Evolutionary conservation across 345 rosid genomes (phyloP), one percentile per base, ranked within the genome.

Genomic region (Aquilaria yunnanensis): DNA sequence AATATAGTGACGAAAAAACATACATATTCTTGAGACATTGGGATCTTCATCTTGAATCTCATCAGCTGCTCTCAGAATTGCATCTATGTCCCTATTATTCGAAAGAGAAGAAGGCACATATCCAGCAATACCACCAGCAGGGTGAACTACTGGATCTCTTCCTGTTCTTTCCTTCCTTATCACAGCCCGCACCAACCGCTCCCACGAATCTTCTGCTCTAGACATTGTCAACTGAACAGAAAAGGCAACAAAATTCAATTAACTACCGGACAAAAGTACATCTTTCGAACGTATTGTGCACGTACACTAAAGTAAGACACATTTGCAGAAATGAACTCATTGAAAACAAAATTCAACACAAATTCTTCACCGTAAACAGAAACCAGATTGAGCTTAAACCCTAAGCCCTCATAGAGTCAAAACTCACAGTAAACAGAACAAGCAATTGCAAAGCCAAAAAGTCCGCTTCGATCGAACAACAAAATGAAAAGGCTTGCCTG

Each of bases 31-130:
- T 43, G 99, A 80, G 41, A 94, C 57, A 62, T 62, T 83, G 54
- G 99, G 95, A 72, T 90, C 92, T 76, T 86, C 99, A 59, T 82
- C 97, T 77, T 90, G 97, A 56, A 93, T 87, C 70, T 88, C 99
- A 78, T 94, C 99, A 0, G 99, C 97, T 67, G 88, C 90, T 78
- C 92, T 82, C n/a, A 94, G 67, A 66, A 94, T 94, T 3, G 77
- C 92, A 76, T 94, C 97, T 2, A 94, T 90, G 63, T 86, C 97
- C 74, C 95, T 71, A 43, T 86, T 90, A 64, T 90, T 90, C 0
- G 85, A 63, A 23, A 94, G 92, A 2, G 99, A 90, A 6, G 99
- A 90, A 5, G 99, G 99, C 51, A 94, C 92, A 47, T 79, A 77
- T 14, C 81, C 89, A 10, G 86, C 89, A 74, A 88, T 81, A 57